Evolutionary conservation across 1,284 basidiomycete species (phyloP), one percentile per base, ranked within the genome.

Genomic region (Naganishia sp.): DNA sequence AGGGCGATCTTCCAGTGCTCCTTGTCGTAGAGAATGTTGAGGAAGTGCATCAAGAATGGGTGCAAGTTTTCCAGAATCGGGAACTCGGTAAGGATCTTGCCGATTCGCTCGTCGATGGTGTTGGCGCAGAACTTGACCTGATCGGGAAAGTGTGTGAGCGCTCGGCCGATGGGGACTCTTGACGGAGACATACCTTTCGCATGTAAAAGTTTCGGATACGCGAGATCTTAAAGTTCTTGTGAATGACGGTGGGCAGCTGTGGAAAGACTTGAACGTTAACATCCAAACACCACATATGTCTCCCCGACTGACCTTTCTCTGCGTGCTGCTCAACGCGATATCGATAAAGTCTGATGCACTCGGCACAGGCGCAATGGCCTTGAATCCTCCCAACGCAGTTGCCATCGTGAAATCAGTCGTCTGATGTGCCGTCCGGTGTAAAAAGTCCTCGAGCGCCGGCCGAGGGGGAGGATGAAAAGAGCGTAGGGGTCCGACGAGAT

Each of bases 21-120:
- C 82, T 96, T 97, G 85, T 97, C 94, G 81, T 97, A 97, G 42
- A 97, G 85, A 13, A 97, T 94, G 78, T 97, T 97, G 84, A 97
- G 87, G 41, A 97, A 83, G 2, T 92, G 94, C 4, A 92, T 86
- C 32, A 96, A 84, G 84, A 97, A 97, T 2, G 94, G 94, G 78
- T 97, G 94, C 9, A 97, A 83, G 76, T 97, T 94, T 90, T 99
- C 94, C 66, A 99, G 88, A 79, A 98, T 88, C 21, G 95, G 95
- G 81, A 99, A 99, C 78, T 99, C 95, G 53, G 86, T 86, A 72
- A 99, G 82, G 75, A 99, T 99, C 42, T 88, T 89, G 67, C 89
- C 88, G 42, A 99, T 86, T 80, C 98, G 97, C 81, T 99, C 95
- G 72, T 95, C 94, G 73, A 99, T 98, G 17, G 91, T 86, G 78